Conservation (phyloP, 2,329 filamentous ascomycete species). For the Mycocentrospora acerina region DNA sequence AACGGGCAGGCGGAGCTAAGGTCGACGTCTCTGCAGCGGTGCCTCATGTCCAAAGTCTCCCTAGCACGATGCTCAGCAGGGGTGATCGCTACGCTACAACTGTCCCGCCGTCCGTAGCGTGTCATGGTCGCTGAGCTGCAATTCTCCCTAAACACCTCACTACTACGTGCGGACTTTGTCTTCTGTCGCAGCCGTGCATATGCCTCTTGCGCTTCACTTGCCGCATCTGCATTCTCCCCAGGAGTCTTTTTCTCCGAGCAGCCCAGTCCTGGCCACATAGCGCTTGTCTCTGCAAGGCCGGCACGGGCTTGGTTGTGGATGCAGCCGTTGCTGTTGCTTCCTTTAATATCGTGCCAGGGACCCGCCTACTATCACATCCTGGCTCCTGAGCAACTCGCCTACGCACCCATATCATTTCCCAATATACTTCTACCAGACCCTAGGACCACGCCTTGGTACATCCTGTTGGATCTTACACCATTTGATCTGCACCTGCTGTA, state of each 20-base stretch:
- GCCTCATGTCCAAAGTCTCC: conserved; percentile 22
- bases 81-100: conserved; percentile 36
- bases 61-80: conserved; percentile 28
- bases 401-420: conserved; percentile 24
- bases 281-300: conserved; percentile 21
- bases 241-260: conserved; percentile 24
- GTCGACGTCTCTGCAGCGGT: conserved; percentile 33
- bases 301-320: conserved; percentile 33
- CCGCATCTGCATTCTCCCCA: conserved; percentile 19
- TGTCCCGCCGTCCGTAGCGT: conserved; percentile 29
- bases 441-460: conserved; percentile 21
- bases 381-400: conserved; percentile 29
- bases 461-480: conserved; percentile 12
- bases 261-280: conserved; percentile 24
- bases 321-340: conserved; percentile 26
- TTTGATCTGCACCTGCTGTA: conserved; percentile 13
- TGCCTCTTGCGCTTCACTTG: conserved; percentile 26
- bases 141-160: conserved; percentile 21
- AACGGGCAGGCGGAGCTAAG: conserved; percentile 29
- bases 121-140: conserved; percentile 31
- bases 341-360: conserved; percentile 29
- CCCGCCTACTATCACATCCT: conserved; percentile 24
- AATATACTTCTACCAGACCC: conserved; percentile 18
- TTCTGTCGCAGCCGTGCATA: conserved; percentile 29
- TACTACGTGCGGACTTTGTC: conserved; percentile 17